Conservation (phyloP, 129 eudicot species). For the Arctium minus region DNA sequence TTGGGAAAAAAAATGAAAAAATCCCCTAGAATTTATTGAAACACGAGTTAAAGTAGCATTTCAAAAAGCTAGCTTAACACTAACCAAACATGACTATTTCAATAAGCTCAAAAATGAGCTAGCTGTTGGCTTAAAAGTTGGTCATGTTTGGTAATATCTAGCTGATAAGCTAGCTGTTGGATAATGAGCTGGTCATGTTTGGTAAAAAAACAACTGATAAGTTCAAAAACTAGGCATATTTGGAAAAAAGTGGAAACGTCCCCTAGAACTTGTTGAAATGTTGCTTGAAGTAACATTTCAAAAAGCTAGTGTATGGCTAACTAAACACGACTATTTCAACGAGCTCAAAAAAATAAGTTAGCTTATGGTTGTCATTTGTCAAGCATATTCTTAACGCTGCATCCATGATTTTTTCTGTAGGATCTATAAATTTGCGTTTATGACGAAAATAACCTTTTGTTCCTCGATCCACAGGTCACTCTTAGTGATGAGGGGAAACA, state of each 20-base stretch:
- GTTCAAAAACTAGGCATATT: neutral
- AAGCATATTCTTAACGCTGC: neutral
- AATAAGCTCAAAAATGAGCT: neutral
- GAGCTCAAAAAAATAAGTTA: neutral
- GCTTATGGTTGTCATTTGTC: neutral
- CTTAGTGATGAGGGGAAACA: constrained; percentile 80
- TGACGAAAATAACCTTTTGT: neutral
- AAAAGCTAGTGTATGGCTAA: neutral
- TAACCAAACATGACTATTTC: too few relatives aligned
- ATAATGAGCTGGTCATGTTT: too few relatives aligned
- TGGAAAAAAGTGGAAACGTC: neutral
- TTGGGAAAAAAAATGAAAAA: too few relatives aligned
- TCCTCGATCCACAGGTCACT: constrained; percentile 50
- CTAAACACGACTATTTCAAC: neutral
- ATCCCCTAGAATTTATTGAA: too few relatives aligned
- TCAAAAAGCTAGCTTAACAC: too few relatives aligned
- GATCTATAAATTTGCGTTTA: neutral
- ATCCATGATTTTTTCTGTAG: neutral
- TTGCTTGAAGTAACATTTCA: neutral
- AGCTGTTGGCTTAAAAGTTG: neutral
- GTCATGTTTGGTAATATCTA: too few relatives aligned
- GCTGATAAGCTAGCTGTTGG: too few relatives aligned
- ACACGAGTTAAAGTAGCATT: too few relatives aligned
- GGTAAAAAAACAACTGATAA: too few relatives aligned
- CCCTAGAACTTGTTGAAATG: too few relatives aligned